These are phyloP conservation scores for Talaromyces sp. DNA, from an alignment of 2,329 filamentous ascomycete species.

Conservation along the genomic window DNA sequence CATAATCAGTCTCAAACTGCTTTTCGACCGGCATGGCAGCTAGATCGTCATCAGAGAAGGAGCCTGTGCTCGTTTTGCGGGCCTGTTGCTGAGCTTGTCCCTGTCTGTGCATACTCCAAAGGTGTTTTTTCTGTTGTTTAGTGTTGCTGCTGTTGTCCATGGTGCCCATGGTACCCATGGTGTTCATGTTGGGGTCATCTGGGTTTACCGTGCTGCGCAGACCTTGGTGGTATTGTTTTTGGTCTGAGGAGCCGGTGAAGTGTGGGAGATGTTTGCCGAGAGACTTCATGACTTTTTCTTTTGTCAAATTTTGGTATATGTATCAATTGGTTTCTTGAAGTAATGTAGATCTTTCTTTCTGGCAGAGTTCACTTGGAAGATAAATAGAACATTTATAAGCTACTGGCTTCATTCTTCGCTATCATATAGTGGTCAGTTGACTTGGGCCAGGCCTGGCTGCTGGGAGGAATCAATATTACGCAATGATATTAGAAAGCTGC, in stretches of 20 bases:
- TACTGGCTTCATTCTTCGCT: neutral
- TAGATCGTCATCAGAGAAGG: conserved; percentile 12
- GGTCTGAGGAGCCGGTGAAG: conserved; percentile 11
- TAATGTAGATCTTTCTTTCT: neutral
- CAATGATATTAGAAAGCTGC: neutral
- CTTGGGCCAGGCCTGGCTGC: neutral
- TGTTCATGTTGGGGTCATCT: neutral
- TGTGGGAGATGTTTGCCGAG: conserved; percentile 1
- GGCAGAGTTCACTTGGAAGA: neutral
- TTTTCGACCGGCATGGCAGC: conserved; percentile 13
- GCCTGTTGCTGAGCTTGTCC: neutral
- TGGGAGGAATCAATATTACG: neutral
- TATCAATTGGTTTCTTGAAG: neutral
- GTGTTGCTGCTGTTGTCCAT: neutral
- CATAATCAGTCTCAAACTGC: conserved; percentile 18
- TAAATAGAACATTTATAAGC: neutral
- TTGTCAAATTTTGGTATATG: neutral
- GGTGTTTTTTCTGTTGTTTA: neutral
- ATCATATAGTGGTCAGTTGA: neutral
- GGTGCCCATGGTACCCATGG: neutral
- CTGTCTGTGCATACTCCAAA: neutral
- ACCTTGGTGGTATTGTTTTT: conserved; percentile 9
- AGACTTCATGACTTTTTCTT: neutral
- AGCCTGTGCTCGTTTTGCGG: conserved; percentile 1
- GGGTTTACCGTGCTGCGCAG: conserved; percentile 6